Base-by-base conservation (phyloP, 176 grass and related monocot species). In the Oropetium thomaeum region DNA sequence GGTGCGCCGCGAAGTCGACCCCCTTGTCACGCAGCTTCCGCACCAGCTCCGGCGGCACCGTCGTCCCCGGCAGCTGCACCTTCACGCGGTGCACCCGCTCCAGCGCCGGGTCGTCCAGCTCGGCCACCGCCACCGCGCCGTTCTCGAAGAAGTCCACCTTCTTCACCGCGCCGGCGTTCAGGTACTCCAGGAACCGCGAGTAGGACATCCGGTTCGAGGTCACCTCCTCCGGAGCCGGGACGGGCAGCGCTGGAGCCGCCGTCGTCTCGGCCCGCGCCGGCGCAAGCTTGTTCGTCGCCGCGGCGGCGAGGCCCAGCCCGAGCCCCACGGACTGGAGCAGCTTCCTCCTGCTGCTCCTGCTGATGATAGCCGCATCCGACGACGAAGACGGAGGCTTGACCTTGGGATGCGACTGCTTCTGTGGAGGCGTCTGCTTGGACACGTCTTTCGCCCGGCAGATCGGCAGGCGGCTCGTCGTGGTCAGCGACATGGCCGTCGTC, bases 101-200 rank as follows among this genome's bases (percentile, higher is more conserved):
- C 79, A 77, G 62, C 33, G 52, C 76, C 47, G 82, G 83, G 80
- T 90, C 87, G 31, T 82, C 73, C 78, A 93, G 82, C 76, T 93
- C 88, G 1, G 66, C 88, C 15, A 97, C 74, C 38, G 88, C 83
- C 8, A 90, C 87, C 65, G 79, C 70, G 26, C 90, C 85, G 65
- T 93, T 93, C 62, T 93, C 88, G 49, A 93, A 90, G 11, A 90
- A 63, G 69, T 97, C 88, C 33, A 90, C 80, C 74, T 87, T 91
- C 62, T 63, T 88, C 28, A 93, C 86, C 8, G 49, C 80, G 65
- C 83, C 81, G 70, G 89, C 74, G 31, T 90, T 60, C 14, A 97
- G 86, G 90, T 93, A 89, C 20, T 93, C 77, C 4, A 91, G 73
- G 82, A 97, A 91, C 52, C 88, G 55, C 10, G 90, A 81, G 69